These are phyloP conservation scores for Platanthera zijinensis DNA, from an alignment of 106 monocot genomes.

Conservation along the genomic window DNA sequence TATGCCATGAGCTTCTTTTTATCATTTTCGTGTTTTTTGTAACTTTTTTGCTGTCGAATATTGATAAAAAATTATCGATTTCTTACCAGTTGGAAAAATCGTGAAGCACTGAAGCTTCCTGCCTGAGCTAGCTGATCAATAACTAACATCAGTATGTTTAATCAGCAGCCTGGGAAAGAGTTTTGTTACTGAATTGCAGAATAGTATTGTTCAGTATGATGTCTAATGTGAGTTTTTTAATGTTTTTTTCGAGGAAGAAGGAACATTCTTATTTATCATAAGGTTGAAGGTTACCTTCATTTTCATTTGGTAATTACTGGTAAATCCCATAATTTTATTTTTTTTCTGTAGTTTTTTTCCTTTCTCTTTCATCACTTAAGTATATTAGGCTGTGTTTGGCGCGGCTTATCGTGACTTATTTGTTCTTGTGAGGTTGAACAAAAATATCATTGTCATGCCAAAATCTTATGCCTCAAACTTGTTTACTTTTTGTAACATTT, in stretches of 20 bases:
- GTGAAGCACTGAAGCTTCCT: conserved; percentile 4
- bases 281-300: not conserved
- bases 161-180: not conserved
- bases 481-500: no score
- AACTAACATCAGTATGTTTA: not conserved
- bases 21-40: not conserved
- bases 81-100: conserved; percentile 6
- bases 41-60: no score
- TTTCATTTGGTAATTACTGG: no score
- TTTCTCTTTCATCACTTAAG: no score
- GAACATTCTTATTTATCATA: not conserved
- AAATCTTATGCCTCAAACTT: no score
- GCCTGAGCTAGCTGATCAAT: not conserved
- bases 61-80: not conserved
- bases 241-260: not conserved
- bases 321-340: no score
- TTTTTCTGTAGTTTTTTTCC: no score
- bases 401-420: no score
- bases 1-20: not conserved
- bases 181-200: not conserved
- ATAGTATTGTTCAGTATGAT: not conserved
- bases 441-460: no score
- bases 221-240: not conserved
- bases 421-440: no score
- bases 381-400: no score